Conservation (phyloP, 495 filamentous ascomycete genomes). For the Penicillium antarcticum region DNA sequence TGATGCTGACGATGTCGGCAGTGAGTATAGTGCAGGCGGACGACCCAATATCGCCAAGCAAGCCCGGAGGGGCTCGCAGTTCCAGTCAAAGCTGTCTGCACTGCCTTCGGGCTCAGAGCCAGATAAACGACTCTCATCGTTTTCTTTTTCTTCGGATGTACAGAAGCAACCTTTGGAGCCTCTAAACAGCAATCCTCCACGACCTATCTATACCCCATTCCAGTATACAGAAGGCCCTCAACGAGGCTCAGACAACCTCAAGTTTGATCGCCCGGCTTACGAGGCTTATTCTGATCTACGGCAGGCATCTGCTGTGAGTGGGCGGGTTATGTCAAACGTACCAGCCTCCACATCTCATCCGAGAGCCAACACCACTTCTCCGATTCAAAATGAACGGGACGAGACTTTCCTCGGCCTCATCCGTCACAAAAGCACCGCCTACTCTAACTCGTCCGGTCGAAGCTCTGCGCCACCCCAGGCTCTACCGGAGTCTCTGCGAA, state of each 20-base stretch:
- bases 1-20: conserved; percentile 16
- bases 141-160: conserved; percentile 16
- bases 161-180: conserved; percentile 27
- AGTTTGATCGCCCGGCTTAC: conserved; percentile 39
- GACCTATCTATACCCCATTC: conserved; percentile 46
- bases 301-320: conserved; percentile 41
- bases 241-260: conserved; percentile 40
- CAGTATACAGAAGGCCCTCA: conserved; percentile 48
- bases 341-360: conserved; percentile 14
- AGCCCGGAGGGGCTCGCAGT: conserved; percentile 10
- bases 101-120: conserved; percentile 5
- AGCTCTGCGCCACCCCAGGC: conserved; percentile 23
- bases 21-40: conserved; percentile 49
- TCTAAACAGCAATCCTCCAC: conserved; percentile 37
- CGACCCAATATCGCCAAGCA: conserved; percentile 36
- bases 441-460: conserved; percentile 20
- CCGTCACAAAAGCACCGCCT: conserved; percentile 42
- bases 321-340: conserved; percentile 40
- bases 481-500: conserved; percentile 30
- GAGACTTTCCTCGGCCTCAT: conserved; percentile 48
- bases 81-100: conserved; percentile 12
- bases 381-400: conserved; percentile 25
- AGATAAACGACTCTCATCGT: conserved; percentile 11
- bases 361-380: conserved; percentile 14
- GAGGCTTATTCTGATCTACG: conserved; percentile 46